These are phyloP conservation scores for Suillus plorans DNA, from an alignment of 768 basidiomycete genomes.

Conservation along the genomic window DNA sequence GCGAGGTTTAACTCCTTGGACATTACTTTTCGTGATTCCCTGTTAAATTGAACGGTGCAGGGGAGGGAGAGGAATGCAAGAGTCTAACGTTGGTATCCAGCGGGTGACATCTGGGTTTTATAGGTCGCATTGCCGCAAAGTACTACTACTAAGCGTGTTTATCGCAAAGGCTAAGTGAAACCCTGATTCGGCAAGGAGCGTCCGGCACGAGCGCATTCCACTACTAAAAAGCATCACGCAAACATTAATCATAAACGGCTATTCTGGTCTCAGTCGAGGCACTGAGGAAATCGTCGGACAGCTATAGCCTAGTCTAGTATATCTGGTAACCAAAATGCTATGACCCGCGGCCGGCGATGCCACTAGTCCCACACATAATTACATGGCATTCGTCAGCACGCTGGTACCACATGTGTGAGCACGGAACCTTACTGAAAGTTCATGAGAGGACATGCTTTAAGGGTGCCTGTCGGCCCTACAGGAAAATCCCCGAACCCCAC, in stretches of 20 bases:
- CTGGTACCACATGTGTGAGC: no score
- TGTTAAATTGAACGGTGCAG: not conserved
- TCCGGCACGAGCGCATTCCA: not conserved
- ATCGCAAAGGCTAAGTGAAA: not conserved
- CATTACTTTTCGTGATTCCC: constrained; percentile 4
- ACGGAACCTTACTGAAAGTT: no score
- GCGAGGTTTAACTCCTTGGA: constrained; percentile 10
- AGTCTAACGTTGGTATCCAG: not conserved
- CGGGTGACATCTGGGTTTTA: constrained; percentile 14
- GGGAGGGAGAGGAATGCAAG: not conserved
- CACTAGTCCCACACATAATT: not conserved
- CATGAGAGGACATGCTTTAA: not conserved
- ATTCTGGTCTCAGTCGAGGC: not conserved
- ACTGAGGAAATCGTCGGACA: no score
- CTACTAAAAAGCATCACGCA: constrained; percentile 1
- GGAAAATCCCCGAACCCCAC: not conserved
- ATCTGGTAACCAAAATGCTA: not conserved
- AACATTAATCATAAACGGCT: not conserved
- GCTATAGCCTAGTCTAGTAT: no score
- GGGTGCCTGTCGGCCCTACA: not conserved
- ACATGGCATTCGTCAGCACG: no score
- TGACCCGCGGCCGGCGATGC: not conserved
- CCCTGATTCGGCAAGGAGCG: not conserved
- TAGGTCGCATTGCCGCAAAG: constrained; percentile 5
- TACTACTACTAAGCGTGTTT: not conserved